Base-by-base conservation (phyloP, 495 filamentous ascomycete genomes). In the Elaphomyces granulatus region DNA sequence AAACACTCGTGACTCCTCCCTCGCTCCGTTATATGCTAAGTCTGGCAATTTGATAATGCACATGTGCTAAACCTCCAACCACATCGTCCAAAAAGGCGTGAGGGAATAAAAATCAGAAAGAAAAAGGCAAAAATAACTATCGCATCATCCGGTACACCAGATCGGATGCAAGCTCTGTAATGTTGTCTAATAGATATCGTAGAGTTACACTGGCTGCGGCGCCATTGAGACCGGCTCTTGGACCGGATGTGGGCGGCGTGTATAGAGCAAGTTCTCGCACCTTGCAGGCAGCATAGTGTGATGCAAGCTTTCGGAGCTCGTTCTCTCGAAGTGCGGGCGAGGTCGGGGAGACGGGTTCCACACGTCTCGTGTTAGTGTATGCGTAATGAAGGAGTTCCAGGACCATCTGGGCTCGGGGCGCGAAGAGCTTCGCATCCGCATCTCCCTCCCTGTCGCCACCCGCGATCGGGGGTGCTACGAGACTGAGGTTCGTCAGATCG, bases 81-180 rank as follows among this genome's bases (percentile, higher is more conserved):
- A n/a, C n/a, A n/a, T n/a, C n/a, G n/a, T n/a, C n/a, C n/a, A n/a
- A n/a, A n/a, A n/a, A n/a, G n/a, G n/a, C n/a, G n/a, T n/a, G n/a
- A n/a, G n/a, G n/a, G n/a, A n/a, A n/a, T n/a, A n/a, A n/a, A n/a
- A n/a, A n/a, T n/a, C n/a, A n/a, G n/a, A n/a, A n/a, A n/a, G n/a
- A n/a, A n/a, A n/a, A n/a, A n/a, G n/a, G n/a, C n/a, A n/a, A n/a
- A n/a, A n/a, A n/a, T n/a, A n/a, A n/a, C n/a, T n/a, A n/a, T 55
- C 46, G 59, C 58, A 60, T 59, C 60, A 66, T 63, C 4, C 62
- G 61, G 36, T 64, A 67, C n/a, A 67, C 56, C 50, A 67, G 48
- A 54, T 67, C 64, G 37, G 60, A 63, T 31, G 59, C 64, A 44
- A 67, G 43, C 47, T 67, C 64, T 3, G 62, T 54, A 23, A 56